Evolutionary conservation across 345 rosid genomes (phyloP).

Genomic region (Raphanus sativus): DNA sequence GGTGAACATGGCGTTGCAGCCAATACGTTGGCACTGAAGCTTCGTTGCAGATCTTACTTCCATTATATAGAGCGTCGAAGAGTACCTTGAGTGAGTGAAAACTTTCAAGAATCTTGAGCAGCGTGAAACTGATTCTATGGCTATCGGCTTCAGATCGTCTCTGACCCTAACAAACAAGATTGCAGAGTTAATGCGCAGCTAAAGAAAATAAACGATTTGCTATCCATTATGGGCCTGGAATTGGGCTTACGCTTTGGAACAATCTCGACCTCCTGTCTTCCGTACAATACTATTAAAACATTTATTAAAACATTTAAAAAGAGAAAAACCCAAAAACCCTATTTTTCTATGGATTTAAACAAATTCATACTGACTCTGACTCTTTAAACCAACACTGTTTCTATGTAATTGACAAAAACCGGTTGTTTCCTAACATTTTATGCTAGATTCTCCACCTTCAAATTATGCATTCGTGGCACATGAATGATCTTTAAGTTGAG

Average conservation of each 20-base stretch:
- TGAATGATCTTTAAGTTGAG: no score
- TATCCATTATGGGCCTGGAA: neutral
- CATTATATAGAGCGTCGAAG: slow-evolving; percentile 35
- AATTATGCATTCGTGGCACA: no score
- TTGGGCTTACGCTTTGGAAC: slow-evolving; percentile 22
- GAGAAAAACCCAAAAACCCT: no score
- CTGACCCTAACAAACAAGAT: slow-evolving; percentile 9
- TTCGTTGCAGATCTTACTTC: slow-evolving; percentile 41
- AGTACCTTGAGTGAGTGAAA: neutral
- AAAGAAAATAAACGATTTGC: neutral
- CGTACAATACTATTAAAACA: neutral
- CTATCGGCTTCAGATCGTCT: slow-evolving; percentile 31
- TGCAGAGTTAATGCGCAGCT: slow-evolving; percentile 4
- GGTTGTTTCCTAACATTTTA: no score
- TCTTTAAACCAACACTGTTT: no score
- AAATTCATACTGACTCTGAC: no score
- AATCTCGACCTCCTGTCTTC: neutral
- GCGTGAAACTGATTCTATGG: slow-evolving; percentile 24
- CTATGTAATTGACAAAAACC: no score
- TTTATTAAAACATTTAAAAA: no score
- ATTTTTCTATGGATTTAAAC: no score
- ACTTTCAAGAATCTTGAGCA: slow-evolving; percentile 19
- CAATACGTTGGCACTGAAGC: slow-evolving; percentile 83
- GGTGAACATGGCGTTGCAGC: slow-evolving; percentile 83
- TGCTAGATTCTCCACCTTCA: no score